A percentile compares a stretch with the other conserved stretches of the same genome.
Conservation (phyloP, 805 yeast genomes). For the Priceomyces castillae region DNA sequence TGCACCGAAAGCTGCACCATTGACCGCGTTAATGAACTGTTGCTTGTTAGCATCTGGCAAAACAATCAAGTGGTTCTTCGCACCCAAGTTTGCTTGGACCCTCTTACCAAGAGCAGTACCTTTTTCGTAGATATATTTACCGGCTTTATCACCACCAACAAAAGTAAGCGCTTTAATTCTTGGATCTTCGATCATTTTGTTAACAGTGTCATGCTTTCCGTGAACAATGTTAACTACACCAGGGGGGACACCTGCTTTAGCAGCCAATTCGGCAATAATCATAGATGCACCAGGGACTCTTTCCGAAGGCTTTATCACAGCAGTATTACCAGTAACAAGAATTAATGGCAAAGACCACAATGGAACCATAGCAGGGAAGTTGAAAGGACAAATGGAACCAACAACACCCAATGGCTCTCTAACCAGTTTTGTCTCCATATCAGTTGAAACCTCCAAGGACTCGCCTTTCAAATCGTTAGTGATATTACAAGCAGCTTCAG, state of each 20-base stretch:
- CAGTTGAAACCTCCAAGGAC: conserved; percentile 63
- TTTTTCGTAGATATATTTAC: conserved; percentile 64
- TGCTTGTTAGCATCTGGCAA: conserved; percentile 69
- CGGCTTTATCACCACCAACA: conserved; percentile 79
- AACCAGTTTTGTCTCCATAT: conserved; percentile 76
- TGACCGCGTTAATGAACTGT: conserved; percentile 61
- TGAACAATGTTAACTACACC: conserved; percentile 73
- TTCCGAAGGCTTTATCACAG: conserved; percentile 61
- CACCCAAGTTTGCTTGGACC: conserved; percentile 76
- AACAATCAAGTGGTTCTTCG: conserved; percentile 73
- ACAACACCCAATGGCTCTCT: conserved; percentile 75
- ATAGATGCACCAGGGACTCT: conserved; percentile 81
- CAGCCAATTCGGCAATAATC: conserved; percentile 67
- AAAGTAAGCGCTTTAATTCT: conserved; percentile 74
- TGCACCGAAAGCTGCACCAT: conserved; percentile 79
- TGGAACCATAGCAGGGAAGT: conserved; percentile 84
- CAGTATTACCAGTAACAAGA: conserved; percentile 70
- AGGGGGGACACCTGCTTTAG: conserved; percentile 72
- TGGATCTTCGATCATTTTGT: conserved; percentile 66
- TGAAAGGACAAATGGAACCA: conserved; percentile 77
- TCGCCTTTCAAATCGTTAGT: conserved; percentile 64
- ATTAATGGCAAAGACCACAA: conserved; percentile 64
- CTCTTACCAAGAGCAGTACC: conserved; percentile 70
- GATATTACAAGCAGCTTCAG: conserved; percentile 68
- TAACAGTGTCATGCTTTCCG: conserved; percentile 71